Base-by-base conservation (phyloP, 495 filamentous ascomycete genomes). In the Corynascus novoguineensis region DNA sequence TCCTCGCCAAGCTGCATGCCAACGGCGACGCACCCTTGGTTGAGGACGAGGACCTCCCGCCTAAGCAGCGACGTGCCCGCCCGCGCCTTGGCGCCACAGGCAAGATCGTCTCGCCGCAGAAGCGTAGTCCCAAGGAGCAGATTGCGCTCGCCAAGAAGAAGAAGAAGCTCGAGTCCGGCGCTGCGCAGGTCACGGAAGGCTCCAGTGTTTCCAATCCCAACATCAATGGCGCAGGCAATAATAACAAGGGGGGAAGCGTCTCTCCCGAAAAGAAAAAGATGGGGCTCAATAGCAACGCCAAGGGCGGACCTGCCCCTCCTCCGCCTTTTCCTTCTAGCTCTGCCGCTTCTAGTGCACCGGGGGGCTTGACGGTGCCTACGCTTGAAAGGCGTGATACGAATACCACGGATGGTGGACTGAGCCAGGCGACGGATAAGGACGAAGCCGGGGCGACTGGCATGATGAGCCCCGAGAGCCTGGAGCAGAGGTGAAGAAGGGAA, bases 11-110 rank as follows among this genome's bases (percentile, higher is more conserved):
- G 67, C 73, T 99, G 42, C 85, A 88, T 63, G 83, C 88, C 44
- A 89, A 89, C 68, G 80, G 81, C 66, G 87, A 92, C 65, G 81
- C 90, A 65, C 84, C 88, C 31, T 78, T 97, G 58, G 75, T 95
- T 41, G 93, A 99, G 77, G 93, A 99, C 70, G 91, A 97, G 63
- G 92, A 97, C 60, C 73, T 99, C 24, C 95, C 95, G 27, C 78
- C 81, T 29, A 97, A 97, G 69, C 92, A 97, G 71, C 79, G 92
- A 41, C 84, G 86, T 55, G 89, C 91, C n/a, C 89, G 89, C 63
- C 91, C 93, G n/a, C 79, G 93, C 59, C 82, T 99, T 19, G 91
- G 91, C 54, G 90, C 92, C 38, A 96, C 88, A 21, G 93, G 93
- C 57, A 97, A 97, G 77, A 99, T 99, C 52, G 81, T 86, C 8